Evolutionary conservation across 2,329 filamentous ascomycete genomes (phyloP).

Genomic region (Didymella pomorum): DNA sequence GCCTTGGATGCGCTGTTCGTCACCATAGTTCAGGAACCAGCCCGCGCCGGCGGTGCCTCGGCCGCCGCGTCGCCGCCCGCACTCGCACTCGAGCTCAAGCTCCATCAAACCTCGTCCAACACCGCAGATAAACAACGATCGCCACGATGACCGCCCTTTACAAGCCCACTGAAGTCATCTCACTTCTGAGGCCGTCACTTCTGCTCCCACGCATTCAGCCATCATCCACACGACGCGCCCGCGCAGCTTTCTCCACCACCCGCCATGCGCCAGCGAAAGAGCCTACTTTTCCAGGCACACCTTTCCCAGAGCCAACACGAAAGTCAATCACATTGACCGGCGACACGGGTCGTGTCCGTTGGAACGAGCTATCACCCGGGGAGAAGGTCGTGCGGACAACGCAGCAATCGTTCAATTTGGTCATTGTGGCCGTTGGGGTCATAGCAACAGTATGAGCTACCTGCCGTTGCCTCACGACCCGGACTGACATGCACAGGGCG

Average conservation of each 20-base stretch:
- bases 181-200: conserved; percentile 38
- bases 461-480: background rate
- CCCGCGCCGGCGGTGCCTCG: conserved; percentile 25
- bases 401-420: conserved; percentile 89
- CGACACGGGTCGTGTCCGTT: conserved; percentile 83
- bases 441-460: conserved; percentile 71
- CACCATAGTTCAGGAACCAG: conserved; percentile 28
- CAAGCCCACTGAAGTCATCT: conserved; percentile 42
- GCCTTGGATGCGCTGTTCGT: conserved; percentile 25
- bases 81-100: conserved; percentile 23
- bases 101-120: background rate
- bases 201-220: conserved; percentile 35
- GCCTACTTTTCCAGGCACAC: conserved; percentile 35
- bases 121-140: background rate
- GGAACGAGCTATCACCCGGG: conserved; percentile 74
- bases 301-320: conserved; percentile 60
- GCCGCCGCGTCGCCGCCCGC: conserved; percentile 23
- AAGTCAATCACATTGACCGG: conserved; percentile 82
- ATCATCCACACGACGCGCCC: conserved; percentile 16
- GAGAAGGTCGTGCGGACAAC: conserved; percentile 88
- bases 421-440: conserved; percentile 76
- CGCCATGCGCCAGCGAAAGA: conserved; percentile 35
- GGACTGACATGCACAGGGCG: conserved; percentile 61
- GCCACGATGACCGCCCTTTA: conserved; percentile 42
- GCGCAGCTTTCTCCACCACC: conserved; percentile 40